Conservation (phyloP, 1,284 basidiomycete genomes). For the Gomphus bonarii region DNA sequence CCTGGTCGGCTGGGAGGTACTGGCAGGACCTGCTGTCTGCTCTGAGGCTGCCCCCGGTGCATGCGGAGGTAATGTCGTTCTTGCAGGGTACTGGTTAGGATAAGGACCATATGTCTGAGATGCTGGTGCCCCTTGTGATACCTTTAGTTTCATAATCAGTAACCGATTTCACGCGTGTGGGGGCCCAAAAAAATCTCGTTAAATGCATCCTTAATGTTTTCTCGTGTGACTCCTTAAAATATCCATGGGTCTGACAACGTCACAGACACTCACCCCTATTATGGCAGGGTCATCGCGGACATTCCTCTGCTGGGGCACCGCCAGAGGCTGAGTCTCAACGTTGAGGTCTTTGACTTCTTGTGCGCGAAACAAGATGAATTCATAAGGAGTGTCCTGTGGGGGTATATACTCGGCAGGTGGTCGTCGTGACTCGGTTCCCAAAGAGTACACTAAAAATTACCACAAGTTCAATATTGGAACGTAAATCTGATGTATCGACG, state of each 20-base stretch:
- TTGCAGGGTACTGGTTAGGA: slow-evolving; percentile 7
- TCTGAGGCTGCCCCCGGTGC: slow-evolving; percentile 14
- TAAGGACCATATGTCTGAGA: slow-evolving; percentile 15
- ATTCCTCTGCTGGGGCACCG: slow-evolving; percentile 34
- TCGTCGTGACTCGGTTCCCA: slow-evolving; percentile 79
- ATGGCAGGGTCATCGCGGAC: slow-evolving; percentile 74
- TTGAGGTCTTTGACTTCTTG: slow-evolving; percentile 74
- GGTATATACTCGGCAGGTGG: slow-evolving; percentile 66
- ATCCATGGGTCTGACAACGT: slow-evolving; percentile 28
- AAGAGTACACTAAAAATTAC: slow-evolving; percentile 59
- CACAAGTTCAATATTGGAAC: background rate
- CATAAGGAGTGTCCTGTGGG: slow-evolving; percentile 66
- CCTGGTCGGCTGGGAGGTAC: slow-evolving; percentile 4
- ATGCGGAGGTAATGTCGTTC: slow-evolving; percentile 18
- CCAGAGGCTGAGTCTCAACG: slow-evolving; percentile 42
- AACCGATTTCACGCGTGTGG: background rate
- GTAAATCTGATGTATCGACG: slow-evolving; percentile 15
- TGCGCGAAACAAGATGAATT: slow-evolving; percentile 76
- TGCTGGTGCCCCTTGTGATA: slow-evolving; percentile 19
- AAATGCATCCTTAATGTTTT: slow-evolving; percentile 31
- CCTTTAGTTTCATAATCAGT: slow-evolving; percentile 4
- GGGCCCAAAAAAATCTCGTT: slow-evolving; percentile 33
- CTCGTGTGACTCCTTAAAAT: slow-evolving; percentile 42
- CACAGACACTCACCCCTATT: slow-evolving; percentile 45
- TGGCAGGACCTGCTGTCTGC: slow-evolving; percentile 13